Evolutionary conservation across 768 basidiomycete genomes (phyloP).

Genomic region (Tricholoma furcatifolium): DNA sequence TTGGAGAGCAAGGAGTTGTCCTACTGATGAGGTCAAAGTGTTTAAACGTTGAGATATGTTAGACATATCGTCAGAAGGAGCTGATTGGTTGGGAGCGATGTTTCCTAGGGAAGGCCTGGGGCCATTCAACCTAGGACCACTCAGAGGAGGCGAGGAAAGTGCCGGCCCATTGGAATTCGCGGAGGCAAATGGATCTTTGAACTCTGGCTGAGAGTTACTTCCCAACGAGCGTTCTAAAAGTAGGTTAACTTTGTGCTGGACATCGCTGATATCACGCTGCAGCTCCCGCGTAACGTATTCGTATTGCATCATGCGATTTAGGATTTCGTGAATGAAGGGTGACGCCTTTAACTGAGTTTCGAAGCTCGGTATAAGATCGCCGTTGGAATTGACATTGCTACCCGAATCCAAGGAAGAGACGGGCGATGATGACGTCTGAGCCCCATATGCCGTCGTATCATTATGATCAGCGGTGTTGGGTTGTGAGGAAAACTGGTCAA

Average conservation of each 20-base stretch:
- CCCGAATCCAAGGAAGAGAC: constrained; percentile 78
- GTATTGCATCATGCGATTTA: constrained; percentile 71
- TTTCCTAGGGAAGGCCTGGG: constrained; percentile 66
- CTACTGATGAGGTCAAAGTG: constrained; percentile 80
- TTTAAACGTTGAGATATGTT: constrained; percentile 78
- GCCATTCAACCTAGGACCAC: constrained; percentile 47
- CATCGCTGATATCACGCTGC: constrained; percentile 69
- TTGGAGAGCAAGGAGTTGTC: constrained; percentile 78
- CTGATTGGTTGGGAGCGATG: constrained; percentile 71
- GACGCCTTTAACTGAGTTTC: constrained; percentile 77
- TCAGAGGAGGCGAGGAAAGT: constrained; percentile 32
- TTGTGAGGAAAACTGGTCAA: constrained; percentile 43
- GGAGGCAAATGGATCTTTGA: constrained; percentile 78
- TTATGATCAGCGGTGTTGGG: constrained; percentile 38
- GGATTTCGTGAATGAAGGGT: constrained; percentile 71
- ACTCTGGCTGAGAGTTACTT: constrained; percentile 57
- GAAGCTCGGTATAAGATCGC: constrained; percentile 50
- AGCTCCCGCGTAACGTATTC: constrained; percentile 72
- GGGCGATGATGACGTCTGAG: constrained; percentile 66
- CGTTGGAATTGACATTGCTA: constrained; percentile 54
- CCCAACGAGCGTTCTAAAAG: constrained; percentile 68
- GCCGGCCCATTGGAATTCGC: constrained; percentile 32
- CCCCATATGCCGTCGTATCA: constrained; percentile 41
- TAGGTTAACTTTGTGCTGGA: constrained; percentile 76
- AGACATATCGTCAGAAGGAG: constrained; percentile 67